phyloP scores from a whole-genome alignment of 768 basidiomycete genomes.

The Termitomyces sp. region DNA sequence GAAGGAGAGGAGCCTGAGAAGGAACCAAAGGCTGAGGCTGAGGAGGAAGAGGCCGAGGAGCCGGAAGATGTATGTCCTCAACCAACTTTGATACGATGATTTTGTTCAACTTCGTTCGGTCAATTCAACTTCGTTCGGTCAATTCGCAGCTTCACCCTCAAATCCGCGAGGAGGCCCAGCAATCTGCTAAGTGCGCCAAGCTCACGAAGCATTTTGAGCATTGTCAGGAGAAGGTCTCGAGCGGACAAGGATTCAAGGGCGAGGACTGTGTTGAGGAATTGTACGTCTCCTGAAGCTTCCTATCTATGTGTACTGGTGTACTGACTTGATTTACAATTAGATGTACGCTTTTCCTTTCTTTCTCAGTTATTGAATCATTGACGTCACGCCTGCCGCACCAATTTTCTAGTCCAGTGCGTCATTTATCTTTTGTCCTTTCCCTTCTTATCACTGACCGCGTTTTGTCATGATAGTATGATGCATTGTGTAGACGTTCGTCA shows the following conservation, averaged over 20 bases:
- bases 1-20: slow-evolving; percentile 40
- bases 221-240: slow-evolving; percentile 82
- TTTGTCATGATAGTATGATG: slow-evolving; percentile 59
- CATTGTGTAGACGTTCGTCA: slow-evolving; percentile 82
- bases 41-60: slow-evolving; percentile 49
- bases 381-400: not conserved
- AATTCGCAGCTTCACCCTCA: slow-evolving; percentile 54
- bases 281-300: slow-evolving; percentile 38
- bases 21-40: slow-evolving; percentile 49
- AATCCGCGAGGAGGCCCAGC: slow-evolving; percentile 73
- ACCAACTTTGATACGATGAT: not conserved
- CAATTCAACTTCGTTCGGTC: not conserved
- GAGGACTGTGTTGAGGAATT: slow-evolving; percentile 94
- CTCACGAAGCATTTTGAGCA: slow-evolving; percentile 82
- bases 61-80: slow-evolving; percentile 73
- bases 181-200: slow-evolving; percentile 57
- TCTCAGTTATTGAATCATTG: slow-evolving; percentile 4
- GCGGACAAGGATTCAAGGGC: slow-evolving; percentile 78
- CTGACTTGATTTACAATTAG: slow-evolving; percentile 16
- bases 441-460: slow-evolving; percentile 1
- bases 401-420: slow-evolving; percentile 51
- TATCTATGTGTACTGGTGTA: slow-evolving; percentile 1
- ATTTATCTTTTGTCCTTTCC: not conserved
- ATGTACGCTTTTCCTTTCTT: slow-evolving; percentile 22
- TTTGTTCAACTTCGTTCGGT: too few species aligned